phyloP scores from a whole-genome alignment of 148 eudicot genomes.

The Simmondsia chinensis region DNA sequence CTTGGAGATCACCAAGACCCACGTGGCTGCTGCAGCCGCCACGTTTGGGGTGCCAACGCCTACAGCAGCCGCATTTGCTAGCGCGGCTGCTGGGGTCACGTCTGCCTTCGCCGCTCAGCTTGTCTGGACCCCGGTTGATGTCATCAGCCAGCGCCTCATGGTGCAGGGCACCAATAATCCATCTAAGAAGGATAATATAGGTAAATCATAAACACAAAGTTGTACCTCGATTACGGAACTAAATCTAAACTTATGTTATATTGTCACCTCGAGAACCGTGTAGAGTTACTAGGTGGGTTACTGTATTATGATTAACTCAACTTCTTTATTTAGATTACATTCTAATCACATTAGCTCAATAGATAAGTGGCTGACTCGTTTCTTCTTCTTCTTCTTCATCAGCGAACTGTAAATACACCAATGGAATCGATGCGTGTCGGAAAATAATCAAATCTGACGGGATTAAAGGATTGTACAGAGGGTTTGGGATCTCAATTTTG shows the following conservation, averaged over 20 bases:
- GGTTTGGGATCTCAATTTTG: conserved; percentile 74
- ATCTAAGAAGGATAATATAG: conserved; percentile 4
- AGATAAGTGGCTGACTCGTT: no score
- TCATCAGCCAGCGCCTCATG: conserved; percentile 82
- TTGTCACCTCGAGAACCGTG: no score
- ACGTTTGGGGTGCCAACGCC: conserved; percentile 49
- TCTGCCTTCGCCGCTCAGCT: conserved; percentile 90
- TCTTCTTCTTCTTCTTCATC: conserved; percentile 2
- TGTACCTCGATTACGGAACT: no score
- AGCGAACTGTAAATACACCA: conserved; percentile 23
- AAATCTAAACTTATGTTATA: no score
- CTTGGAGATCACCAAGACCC: conserved; percentile 68
- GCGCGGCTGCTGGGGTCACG: conserved; percentile 67
- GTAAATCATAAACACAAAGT: no score
- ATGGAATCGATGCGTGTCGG: conserved; percentile 73
- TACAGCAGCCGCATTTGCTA: conserved; percentile 47
- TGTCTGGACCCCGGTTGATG: conserved; percentile 95
- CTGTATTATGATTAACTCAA: no score
- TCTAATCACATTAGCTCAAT: no score
- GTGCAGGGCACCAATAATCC: conserved; percentile 28
- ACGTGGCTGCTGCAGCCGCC: conserved; percentile 34
- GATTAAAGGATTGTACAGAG: conserved; percentile 48
- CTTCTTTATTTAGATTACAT: no score
- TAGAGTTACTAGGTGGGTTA: no score
- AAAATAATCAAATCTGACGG: conserved; percentile 59